A percentile compares a stretch with the other conserved stretches of the same genome.
phyloP scores from a whole-genome alignment of 2,329 filamentous ascomycete species.

The Calonectria multiphialidica region DNA sequence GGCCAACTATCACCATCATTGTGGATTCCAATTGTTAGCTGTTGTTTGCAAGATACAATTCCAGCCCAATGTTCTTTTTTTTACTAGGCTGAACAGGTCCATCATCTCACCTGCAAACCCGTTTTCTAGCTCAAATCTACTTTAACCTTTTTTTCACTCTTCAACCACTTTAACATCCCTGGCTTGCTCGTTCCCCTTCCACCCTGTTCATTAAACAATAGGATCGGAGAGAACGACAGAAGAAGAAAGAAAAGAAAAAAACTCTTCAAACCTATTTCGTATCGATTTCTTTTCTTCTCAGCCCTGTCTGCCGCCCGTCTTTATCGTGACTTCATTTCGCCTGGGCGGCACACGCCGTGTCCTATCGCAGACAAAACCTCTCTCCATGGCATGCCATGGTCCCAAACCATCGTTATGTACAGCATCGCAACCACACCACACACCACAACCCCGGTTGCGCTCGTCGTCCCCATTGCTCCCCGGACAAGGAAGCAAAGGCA shows the following conservation, averaged over 20 bases:
- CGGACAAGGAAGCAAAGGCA: neutral
- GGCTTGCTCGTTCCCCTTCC: neutral
- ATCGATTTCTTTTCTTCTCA: neutral
- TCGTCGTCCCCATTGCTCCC: neutral
- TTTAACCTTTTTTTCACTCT: neutral
- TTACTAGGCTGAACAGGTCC: too few species aligned
- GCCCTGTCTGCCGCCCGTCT: neutral
- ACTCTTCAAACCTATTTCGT: neutral
- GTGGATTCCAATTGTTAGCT: too few species aligned
- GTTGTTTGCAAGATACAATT: too few species aligned
- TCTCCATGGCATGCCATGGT: neutral
- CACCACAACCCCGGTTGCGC: too few species aligned
- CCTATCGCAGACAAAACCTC: neutral
- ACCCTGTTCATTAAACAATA: neutral
- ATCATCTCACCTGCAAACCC: neutral
- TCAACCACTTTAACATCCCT: neutral
- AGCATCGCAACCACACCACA: too few species aligned
- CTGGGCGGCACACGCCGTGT: neutral
- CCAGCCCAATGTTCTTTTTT: too few species aligned
- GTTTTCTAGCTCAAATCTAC: neutral
- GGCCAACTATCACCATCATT: too few species aligned
- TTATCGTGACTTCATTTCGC: neutral
- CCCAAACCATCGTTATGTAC: neutral
- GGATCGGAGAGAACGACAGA: too few species aligned
- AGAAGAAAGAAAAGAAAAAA: neutral